Base-by-base conservation (phyloP, 1,284 basidiomycete genomes). In the Serendipita sp. region DNA sequence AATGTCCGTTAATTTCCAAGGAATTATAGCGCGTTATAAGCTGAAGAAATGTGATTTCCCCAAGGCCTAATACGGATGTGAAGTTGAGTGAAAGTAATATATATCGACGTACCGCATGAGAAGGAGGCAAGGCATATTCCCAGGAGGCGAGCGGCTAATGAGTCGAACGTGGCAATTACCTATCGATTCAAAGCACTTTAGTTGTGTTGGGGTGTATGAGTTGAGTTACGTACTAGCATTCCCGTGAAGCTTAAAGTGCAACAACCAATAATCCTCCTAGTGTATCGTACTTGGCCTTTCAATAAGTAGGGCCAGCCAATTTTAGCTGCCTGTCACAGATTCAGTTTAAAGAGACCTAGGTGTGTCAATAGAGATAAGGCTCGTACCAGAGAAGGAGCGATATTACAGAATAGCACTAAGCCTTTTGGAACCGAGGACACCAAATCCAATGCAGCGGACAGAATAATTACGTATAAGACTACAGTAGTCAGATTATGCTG, bases 391-490 rank as follows among this genome's bases (percentile, higher is more conserved):
- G 87, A 82, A 0, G 90, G 91, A 29, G 87, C 82, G 64, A 94
- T 93, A 71, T 95, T 93, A 75, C 88, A 92, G 72, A 95, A 93
- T 0, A 88, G 85, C 60, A 96, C 91, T 63, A 97, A 83, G n/a
- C 93, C 94, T 70, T 78, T 53, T 15, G 69, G 3, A 70, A 82
- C 0, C 89, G 82, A 2, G 94, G 91, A 0, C 8, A 98, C 92
- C 2, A 99, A 80, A 72, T 99, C 95, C 13, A 97, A 78, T 0
- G 95, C 95, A 3, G 95, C 95, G 0, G 92, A 95, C 29, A 98
- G 82, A 66, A 98, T 97, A 67, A 99, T 90, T 41, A 98, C 94
- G 73, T 98, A 96, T 64, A 93, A 78, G 8, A 93, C 91, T 92
- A 67, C 0, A 65, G 2, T 47, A 60, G 2, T 13, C 47, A 60